Conservation (phyloP, 495 filamentous ascomycete genomes). For the Lasiosphaeria miniovina region DNA sequence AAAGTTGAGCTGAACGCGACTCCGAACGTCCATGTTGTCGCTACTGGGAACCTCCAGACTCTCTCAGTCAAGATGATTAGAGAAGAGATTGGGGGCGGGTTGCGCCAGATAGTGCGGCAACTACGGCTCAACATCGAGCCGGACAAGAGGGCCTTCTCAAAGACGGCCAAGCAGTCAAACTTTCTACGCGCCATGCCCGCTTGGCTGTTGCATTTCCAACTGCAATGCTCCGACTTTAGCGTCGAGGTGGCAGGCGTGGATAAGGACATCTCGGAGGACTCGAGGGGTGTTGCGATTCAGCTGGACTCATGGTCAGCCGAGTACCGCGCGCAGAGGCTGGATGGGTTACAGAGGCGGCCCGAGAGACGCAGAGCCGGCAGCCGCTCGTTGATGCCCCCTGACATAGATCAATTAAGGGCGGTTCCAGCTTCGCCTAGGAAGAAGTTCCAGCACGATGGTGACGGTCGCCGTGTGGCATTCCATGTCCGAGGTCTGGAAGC, state of each 20-base stretch:
- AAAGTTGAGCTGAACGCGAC: conserved; percentile 80
- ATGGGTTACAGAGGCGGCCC: conserved; percentile 47
- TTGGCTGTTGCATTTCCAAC: conserved; percentile 80
- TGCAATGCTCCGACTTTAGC: conserved; percentile 85
- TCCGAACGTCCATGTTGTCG: conserved; percentile 79
- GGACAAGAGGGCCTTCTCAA: conserved; percentile 53
- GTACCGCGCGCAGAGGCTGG: conserved; percentile 77
- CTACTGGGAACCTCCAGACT: conserved; percentile 75
- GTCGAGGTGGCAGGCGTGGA: conserved; percentile 90
- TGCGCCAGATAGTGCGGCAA: conserved; percentile 86
- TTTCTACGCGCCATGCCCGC: conserved; percentile 73
- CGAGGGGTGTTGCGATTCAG: conserved; percentile 78
- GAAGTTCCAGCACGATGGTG: conserved; percentile 57
- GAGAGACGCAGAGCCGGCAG: conserved; percentile 58
- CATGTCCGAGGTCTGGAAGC: conserved; percentile 81
- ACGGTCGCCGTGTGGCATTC: conserved; percentile 78
- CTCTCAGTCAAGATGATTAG: conserved; percentile 87
- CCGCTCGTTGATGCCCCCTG: conserved; percentile 53
- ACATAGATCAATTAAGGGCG: conserved; percentile 55
- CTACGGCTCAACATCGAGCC: conserved; percentile 60
- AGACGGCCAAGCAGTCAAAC: conserved; percentile 52
- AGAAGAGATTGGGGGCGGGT: conserved; percentile 84
- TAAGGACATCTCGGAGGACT: conserved; percentile 68
- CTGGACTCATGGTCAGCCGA: conserved; percentile 88
- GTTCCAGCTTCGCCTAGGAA: conserved; percentile 61